Percentiles rank a stretch among this genome's conserved stretches.
Conservation (phyloP, 495 filamentous ascomycete genomes). For the Aspergillus diversus region DNA sequence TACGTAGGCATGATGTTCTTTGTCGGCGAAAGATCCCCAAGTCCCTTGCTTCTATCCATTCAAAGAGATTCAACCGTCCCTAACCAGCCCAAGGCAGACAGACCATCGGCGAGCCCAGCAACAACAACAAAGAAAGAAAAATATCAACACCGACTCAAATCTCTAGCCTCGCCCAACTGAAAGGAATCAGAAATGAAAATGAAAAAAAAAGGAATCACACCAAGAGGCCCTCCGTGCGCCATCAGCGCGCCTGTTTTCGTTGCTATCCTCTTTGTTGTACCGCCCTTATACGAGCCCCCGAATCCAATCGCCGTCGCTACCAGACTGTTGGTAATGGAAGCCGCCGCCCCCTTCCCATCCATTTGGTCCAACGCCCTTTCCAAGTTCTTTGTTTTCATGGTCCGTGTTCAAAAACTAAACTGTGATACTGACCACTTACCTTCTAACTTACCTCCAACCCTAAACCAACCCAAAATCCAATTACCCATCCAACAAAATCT, state of each 20-base stretch:
- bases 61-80: no score
- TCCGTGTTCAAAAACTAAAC: background rate
- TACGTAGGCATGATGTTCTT: no score
- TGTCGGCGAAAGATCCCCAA: no score
- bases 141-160: background rate
- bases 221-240: background rate
- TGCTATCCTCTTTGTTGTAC: background rate
- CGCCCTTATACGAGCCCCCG: background rate
- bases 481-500: background rate
- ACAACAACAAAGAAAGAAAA: background rate
- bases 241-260: slow-evolving; percentile 9
- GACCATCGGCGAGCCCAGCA: background rate
- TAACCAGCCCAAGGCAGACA: no score
- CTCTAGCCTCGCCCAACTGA: background rate
- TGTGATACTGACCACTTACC: background rate
- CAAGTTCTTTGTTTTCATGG: slow-evolving; percentile 9
- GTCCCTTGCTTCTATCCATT: no score
- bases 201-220: background rate
- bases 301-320: slow-evolving; percentile 18
- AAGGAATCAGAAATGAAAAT: background rate
- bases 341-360: no score
- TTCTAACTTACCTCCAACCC: background rate
- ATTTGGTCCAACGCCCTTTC: background rate
- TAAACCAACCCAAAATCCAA: background rate
- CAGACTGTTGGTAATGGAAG: slow-evolving; percentile 5